Conservation (phyloP, 148 eudicot genomes). For the Chenopodium berlandieri region DNA sequence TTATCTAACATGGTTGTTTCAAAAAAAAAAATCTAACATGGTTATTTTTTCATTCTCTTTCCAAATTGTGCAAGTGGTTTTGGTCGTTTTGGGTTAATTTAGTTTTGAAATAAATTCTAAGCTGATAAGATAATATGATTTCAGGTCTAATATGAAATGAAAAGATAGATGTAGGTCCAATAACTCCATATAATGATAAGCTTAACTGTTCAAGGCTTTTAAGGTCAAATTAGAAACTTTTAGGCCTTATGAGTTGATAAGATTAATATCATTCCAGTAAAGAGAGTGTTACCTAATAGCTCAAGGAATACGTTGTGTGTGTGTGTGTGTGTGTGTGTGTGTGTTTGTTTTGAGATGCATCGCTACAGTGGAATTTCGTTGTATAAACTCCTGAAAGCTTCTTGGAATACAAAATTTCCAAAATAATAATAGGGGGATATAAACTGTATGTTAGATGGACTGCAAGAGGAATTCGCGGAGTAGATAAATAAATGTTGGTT, state of each 20-base stretch:
- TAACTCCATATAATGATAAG: too few species aligned
- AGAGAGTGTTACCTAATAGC: too few species aligned
- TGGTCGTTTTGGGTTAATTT: not conserved
- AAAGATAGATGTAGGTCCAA: too few species aligned
- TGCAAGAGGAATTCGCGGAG: not conserved
- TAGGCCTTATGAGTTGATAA: too few species aligned
- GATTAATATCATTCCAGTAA: too few species aligned
- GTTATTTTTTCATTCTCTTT: not conserved
- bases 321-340: not conserved
- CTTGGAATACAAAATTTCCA: not conserved
- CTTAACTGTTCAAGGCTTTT: too few species aligned
- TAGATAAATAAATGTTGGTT: not conserved
- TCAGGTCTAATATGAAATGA: too few species aligned
- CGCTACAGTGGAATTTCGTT: not conserved
- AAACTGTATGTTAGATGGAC: not conserved
- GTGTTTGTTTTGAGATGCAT: not conserved
- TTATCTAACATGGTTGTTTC: not conserved
- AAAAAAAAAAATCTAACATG: not conserved
- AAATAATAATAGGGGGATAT: not conserved
- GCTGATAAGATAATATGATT: too few species aligned
- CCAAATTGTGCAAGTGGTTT: not conserved
- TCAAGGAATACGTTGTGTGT: not conserved
- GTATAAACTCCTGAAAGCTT: not conserved
- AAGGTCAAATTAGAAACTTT: too few species aligned
- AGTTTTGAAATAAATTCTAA: not conserved